A percentile compares a stretch with the other conserved stretches of the same genome.
Conservation (phyloP, 1,139 yeast species). For the Trichomonascaceae sp. region DNA sequence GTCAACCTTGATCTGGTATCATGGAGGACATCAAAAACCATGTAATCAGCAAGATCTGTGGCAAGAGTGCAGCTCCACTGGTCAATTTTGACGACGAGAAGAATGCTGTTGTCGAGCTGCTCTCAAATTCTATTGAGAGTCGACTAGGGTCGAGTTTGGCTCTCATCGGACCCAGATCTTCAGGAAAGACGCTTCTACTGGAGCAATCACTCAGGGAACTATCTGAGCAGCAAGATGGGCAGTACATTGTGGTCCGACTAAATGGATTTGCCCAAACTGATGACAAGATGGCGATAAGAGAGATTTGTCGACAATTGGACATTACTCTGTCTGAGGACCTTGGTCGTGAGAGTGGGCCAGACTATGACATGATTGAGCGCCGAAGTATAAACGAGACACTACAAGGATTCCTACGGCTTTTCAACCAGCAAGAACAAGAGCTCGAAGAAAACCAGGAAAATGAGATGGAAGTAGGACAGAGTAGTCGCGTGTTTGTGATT, state of each 20-base stretch:
- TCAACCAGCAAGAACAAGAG: conserved; percentile 18
- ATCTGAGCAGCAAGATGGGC: conserved; percentile 24
- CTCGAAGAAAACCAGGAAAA: conserved; percentile 14
- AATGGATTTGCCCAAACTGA: conserved; percentile 64
- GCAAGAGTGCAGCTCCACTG: conserved; percentile 10
- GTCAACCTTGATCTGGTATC: no score
- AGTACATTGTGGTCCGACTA: conserved; percentile 48
- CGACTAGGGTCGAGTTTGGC: conserved; percentile 75
- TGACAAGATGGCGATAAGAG: conserved; percentile 69
- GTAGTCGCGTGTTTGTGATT: conserved; percentile 48
- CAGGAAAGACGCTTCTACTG: conserved; percentile 62
- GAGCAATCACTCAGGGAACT: conserved; percentile 44
- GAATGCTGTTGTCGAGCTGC: conserved; percentile 38
- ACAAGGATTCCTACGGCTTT: conserved; percentile 33
- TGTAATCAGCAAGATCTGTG: conserved; percentile 17
- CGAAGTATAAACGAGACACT: conserved; percentile 42
- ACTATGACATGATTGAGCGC: conserved; percentile 27
- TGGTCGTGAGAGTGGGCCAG: conserved; percentile 8
- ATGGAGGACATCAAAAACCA: conserved; percentile 9
- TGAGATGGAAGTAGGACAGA: conserved; percentile 10
- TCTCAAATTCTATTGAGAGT: conserved; percentile 53
- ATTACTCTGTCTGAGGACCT: conserved; percentile 20
- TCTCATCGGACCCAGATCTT: conserved; percentile 65
- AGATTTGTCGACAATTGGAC: conserved; percentile 76
- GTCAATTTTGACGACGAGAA: conserved; percentile 20